Percentiles rank a stretch among this genome's conserved stretches.
Conservation (phyloP, 1,284 basidiomycete genomes). For the Grifola frondosa region DNA sequence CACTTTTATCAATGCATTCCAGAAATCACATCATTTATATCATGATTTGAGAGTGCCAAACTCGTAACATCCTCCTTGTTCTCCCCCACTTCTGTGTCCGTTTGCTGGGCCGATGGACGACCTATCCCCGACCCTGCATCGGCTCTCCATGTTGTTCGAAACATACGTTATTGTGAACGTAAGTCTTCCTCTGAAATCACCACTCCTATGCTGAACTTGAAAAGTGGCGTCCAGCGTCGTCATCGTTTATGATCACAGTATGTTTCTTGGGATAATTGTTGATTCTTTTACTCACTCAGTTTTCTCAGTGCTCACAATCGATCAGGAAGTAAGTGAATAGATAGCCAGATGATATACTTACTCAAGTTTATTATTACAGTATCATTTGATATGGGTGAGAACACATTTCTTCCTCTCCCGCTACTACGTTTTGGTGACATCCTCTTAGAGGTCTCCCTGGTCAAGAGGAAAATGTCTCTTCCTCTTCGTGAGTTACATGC, state of each 20-base stretch:
- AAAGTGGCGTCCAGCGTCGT: conserved; percentile 49
- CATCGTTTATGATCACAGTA: conserved; percentile 54
- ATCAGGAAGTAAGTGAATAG: conserved; percentile 46
- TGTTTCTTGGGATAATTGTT: conserved; percentile 16
- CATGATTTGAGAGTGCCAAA: too few species aligned
- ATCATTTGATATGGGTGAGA: conserved; percentile 54
- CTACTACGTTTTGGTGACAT: neutral
- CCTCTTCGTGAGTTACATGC: conserved; percentile 42
- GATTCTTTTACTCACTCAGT: neutral
- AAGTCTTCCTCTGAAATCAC: conserved; percentile 6
- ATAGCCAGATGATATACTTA: neutral
- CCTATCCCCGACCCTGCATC: too few species aligned
- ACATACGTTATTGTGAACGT: conserved; percentile 25
- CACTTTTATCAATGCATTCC: too few species aligned
- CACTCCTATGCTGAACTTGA: neutral
- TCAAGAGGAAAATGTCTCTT: conserved; percentile 51
- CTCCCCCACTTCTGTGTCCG: too few species aligned
- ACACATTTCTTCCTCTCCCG: neutral
- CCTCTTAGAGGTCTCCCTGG: conserved; percentile 46
- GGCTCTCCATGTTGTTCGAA: conserved; percentile 16
- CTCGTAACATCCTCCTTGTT: too few species aligned
- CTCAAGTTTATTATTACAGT: conserved; percentile 27
- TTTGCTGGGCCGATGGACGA: too few species aligned
- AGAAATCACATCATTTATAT: too few species aligned
- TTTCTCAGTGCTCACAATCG: conserved; percentile 47